phyloP scores from a whole-genome alignment of 805 yeast genomes.

The Lipomyces sp. region DNA sequence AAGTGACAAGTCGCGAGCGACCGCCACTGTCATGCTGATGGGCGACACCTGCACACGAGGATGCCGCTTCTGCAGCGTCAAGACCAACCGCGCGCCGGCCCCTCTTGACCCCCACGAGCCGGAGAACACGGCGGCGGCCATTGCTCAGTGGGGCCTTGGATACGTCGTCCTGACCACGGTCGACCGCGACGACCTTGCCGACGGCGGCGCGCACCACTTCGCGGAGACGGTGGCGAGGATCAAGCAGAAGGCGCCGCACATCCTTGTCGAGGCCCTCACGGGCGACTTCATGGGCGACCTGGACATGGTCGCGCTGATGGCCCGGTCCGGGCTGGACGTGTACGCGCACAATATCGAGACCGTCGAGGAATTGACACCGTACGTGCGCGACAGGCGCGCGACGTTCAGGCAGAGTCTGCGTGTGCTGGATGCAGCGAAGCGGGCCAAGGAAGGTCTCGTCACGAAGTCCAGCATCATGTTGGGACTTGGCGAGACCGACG shows the following conservation, averaged over 20 bases:
- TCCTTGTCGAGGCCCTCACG: conserved; percentile 85
- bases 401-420: conserved; percentile 83
- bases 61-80: conserved; percentile 97
- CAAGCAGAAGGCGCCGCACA: conserved; percentile 84
- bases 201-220: conserved; percentile 91
- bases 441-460: conserved; percentile 64
- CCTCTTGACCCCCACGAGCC: conserved; percentile 96
- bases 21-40: conserved; percentile 95
- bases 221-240: conserved; percentile 82
- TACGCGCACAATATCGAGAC: conserved; percentile 97
- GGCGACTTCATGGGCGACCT: conserved; percentile 96
- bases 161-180: conserved; percentile 96
- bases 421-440: conserved; percentile 78
- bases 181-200: conserved; percentile 89
- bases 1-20: conserved; percentile 79
- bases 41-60: conserved; percentile 99
- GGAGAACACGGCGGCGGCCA: conserved; percentile 95
- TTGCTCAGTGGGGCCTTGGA: conserved; percentile 96
- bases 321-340: conserved; percentile 85
- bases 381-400: conserved; percentile 94
- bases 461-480: conserved; percentile 96
- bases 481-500: conserved; percentile 95
- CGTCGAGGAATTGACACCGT: conserved; percentile 91
- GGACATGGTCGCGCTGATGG: conserved; percentile 73
- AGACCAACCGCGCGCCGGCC: conserved; percentile 82